Evolutionary conservation across 176 grass and related monocot species (phyloP).

Genomic region (Phoenix dactylifera): DNA sequence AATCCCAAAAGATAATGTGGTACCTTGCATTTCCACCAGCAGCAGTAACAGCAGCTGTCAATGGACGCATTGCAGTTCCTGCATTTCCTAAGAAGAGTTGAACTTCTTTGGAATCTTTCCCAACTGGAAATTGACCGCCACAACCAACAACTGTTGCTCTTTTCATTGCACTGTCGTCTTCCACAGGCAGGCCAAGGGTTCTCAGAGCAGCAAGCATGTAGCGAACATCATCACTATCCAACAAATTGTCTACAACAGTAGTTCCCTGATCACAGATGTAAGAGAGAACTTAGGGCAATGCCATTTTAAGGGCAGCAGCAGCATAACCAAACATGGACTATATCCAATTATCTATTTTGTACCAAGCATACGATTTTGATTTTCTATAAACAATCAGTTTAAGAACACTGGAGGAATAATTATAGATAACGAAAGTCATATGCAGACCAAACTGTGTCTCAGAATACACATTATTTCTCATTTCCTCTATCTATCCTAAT

Average conservation of each 20-base stretch:
- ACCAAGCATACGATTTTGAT: no score
- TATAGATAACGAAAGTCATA: no score
- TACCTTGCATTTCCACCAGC: conserved; percentile 96
- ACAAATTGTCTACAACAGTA: conserved; percentile 85
- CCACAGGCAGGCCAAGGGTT: conserved; percentile 73
- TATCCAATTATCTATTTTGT: no score
- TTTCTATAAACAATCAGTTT: no score
- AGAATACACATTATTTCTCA: no score
- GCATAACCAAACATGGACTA: no score
- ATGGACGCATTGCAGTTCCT: conserved; percentile 89
- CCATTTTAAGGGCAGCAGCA: no score
- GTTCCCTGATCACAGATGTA: conserved; percentile 47
- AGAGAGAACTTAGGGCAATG: no score
- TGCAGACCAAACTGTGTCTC: no score
- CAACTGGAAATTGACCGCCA: conserved; percentile 56
- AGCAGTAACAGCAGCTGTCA: conserved; percentile 83
- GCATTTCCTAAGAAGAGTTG: conserved; percentile 93
- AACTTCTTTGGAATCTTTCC: conserved; percentile 48
- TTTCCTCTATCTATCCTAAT: no score
- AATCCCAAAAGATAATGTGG: neutral
- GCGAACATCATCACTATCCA: conserved; percentile 90
- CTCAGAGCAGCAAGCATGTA: conserved; percentile 97
- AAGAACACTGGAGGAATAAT: no score
- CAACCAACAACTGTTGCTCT: conserved; percentile 69
- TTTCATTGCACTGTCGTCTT: conserved; percentile 70